A percentile compares a stretch with the other conserved stretches of the same genome.
phyloP scores from a whole-genome alignment of 139 green algal genomes.

The Dunaliella sp. region DNA sequence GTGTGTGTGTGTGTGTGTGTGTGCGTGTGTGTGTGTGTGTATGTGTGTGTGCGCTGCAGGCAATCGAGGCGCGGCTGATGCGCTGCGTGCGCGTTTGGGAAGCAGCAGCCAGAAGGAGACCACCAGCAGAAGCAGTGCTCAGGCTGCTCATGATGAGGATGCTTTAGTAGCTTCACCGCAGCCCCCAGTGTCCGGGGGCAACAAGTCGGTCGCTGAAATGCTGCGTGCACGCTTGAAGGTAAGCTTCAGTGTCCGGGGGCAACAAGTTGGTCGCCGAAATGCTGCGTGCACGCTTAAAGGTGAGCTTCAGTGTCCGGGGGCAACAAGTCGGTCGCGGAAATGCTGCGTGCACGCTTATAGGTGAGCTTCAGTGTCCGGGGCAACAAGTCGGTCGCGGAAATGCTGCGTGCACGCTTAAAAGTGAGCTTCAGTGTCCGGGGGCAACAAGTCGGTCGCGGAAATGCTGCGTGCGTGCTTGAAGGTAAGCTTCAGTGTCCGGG shows the following conservation, averaged over 20 bases:
- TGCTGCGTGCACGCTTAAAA: neutral
- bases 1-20: neutral
- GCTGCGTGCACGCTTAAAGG: slow-evolving; percentile 1
- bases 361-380: neutral
- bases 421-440: neutral
- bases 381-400: neutral
- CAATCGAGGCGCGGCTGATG: neutral
- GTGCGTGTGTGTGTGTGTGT: neutral
- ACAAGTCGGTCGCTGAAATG: neutral
- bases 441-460: slow-evolving; percentile 38
- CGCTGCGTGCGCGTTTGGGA: neutral
- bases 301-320: neutral
- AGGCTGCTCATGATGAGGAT: neutral
- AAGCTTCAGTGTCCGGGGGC: neutral
- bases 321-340: neutral
- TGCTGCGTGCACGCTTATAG: neutral
- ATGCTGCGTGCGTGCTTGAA: slow-evolving; percentile 31
- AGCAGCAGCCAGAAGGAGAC: no score
- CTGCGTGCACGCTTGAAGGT: neutral
- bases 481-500: neutral
- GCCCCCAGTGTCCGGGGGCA: neutral
- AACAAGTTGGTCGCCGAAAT: slow-evolving; percentile 37
- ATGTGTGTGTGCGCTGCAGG: neutral
- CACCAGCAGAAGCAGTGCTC: slow-evolving; percentile 20
- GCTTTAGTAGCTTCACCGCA: no score